Evolutionary conservation across 2,329 filamentous ascomycete genomes (phyloP).

Genomic region (Colletotrichum sp.): DNA sequence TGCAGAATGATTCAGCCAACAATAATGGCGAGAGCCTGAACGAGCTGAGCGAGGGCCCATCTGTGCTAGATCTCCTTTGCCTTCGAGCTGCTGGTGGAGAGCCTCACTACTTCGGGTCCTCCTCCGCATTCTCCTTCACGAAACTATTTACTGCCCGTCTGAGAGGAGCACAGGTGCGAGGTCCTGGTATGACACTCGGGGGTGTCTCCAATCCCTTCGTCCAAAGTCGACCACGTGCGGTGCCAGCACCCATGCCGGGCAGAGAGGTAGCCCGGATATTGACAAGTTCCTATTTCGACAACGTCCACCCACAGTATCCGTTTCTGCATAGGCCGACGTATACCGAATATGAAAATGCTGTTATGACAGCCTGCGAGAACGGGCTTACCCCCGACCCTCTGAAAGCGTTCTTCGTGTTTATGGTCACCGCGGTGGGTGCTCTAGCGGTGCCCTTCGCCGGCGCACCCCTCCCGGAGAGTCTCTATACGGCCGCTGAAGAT

Average conservation of each 20-base stretch:
- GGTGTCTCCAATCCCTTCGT: neutral
- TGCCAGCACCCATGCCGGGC: neutral
- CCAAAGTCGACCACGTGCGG: neutral
- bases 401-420: neutral
- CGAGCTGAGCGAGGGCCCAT: neutral
- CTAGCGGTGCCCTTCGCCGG: neutral
- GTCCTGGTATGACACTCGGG: neutral
- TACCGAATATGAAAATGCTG: neutral
- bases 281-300: neutral
- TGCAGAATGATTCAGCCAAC: neutral
- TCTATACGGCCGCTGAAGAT: neutral
- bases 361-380: neutral
- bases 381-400: neutral
- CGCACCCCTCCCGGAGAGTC: neutral
- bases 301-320: neutral
- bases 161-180: neutral
- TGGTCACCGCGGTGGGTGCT: neutral
- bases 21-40: neutral
- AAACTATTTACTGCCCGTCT: slow-evolving; percentile 19
- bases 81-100: slow-evolving; percentile 14
- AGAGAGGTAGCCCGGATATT: neutral
- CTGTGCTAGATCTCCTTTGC: neutral
- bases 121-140: slow-evolving; percentile 31
- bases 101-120: slow-evolving; percentile 32
- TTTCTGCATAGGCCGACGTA: neutral